phyloP scores from a whole-genome alignment of 2,329 filamentous ascomycete species.

The Alternaria infectoria region DNA sequence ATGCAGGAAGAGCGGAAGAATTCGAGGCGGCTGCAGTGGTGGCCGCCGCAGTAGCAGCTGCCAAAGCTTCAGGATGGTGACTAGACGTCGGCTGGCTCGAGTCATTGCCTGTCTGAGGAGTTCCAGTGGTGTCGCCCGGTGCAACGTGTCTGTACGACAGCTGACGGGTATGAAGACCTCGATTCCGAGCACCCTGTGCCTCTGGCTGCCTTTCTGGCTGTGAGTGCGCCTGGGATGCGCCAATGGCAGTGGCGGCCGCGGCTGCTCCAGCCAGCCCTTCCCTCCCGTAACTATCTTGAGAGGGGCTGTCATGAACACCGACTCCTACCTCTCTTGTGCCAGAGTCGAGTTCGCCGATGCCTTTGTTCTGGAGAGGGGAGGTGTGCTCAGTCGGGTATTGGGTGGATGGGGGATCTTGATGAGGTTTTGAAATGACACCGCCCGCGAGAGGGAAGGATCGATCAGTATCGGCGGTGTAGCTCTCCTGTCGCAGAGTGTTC shows the following conservation, averaged over 20 bases:
- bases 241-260: slow-evolving; percentile 27
- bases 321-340: slow-evolving; percentile 29
- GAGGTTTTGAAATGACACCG: slow-evolving; percentile 29
- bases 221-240: slow-evolving; percentile 23
- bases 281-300: slow-evolving; percentile 25
- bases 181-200: slow-evolving; percentile 3
- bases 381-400: slow-evolving; percentile 8
- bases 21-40: slow-evolving; percentile 18
- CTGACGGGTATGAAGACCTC: slow-evolving; percentile 5
- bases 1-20: slow-evolving; percentile 3
- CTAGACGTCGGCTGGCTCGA: slow-evolving; percentile 4
- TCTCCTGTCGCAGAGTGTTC: slow-evolving; percentile 18
- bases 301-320: slow-evolving; percentile 13
- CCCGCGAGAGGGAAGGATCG: slow-evolving; percentile 48
- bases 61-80: slow-evolving; percentile 26
- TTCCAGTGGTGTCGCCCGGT: background rate
- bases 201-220: slow-evolving; percentile 12
- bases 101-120: background rate
- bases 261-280: slow-evolving; percentile 41
- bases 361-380: slow-evolving; percentile 2
- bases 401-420: background rate
- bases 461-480: slow-evolving; percentile 28
- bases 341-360: slow-evolving; percentile 14
- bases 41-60: slow-evolving; percentile 22
- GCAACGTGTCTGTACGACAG: slow-evolving; percentile 2